phyloP scores from a whole-genome alignment of 257 asterid genomes.

The Plantago major region DNA sequence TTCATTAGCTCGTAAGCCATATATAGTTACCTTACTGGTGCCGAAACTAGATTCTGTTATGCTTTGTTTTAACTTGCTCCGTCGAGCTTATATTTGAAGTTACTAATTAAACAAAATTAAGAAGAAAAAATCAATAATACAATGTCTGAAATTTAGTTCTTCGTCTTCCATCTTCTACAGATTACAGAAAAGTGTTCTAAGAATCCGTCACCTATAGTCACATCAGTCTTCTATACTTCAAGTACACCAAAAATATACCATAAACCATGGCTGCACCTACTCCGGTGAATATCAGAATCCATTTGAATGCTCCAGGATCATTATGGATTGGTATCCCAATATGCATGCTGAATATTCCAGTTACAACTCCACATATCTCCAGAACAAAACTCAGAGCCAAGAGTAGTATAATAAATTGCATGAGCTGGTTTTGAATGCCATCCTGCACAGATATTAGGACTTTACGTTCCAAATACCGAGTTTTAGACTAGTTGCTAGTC shows the following conservation, averaged over 20 bases:
- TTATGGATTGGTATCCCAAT: slow-evolving; percentile 55
- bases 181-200: too few species aligned
- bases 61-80: too few species aligned
- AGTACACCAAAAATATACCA: slow-evolving; percentile 64
- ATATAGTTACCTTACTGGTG: too few species aligned
- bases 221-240: slow-evolving; percentile 82
- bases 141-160: too few species aligned
- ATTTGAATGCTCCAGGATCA: slow-evolving; percentile 69
- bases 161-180: too few species aligned
- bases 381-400: slow-evolving; percentile 92
- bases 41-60: too few species aligned
- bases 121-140: too few species aligned
- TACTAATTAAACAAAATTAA: too few species aligned
- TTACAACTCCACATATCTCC: slow-evolving; percentile 90
- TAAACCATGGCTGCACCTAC: slow-evolving; percentile 54
- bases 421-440: slow-evolving; percentile 92
- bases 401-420: slow-evolving; percentile 78
- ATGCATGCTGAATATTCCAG: slow-evolving; percentile 95
- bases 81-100: too few species aligned
- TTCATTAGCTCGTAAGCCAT: too few species aligned
- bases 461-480: too few species aligned
- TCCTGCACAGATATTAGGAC: slow-evolving; percentile 48
- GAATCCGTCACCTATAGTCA: slow-evolving; percentile 46
- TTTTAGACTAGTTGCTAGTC: too few species aligned
- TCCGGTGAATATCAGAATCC: slow-evolving; percentile 82